Evolutionary conservation across 768 basidiomycete species (phyloP), one percentile per base, ranked within the genome.

Genomic region (Candolleomyces aberdarensis): DNA sequence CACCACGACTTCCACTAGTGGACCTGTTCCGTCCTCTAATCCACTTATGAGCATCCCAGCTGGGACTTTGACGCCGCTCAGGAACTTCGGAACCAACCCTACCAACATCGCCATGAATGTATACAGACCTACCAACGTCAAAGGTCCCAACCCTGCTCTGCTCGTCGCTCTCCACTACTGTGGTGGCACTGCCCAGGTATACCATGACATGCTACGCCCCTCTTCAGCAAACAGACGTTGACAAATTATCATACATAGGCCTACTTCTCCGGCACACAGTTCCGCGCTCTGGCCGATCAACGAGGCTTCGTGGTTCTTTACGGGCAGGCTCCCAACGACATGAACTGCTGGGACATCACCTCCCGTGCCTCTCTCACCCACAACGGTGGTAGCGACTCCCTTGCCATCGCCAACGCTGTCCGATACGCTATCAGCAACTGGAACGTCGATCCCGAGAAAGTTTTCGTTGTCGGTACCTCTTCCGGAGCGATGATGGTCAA

Each of bases 401-500:
- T 79, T 41, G 81, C 73, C 2, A 82, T 85, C 62, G 80, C 76
- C 0, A 76, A 70, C 36, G 74, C 77, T 65, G 75, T 79, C 29
- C 72, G 76, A 26, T 84, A 78, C 63, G 80, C 83, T 15, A 77
- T 85, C 56, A 51, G 70, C 14, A 81, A 75, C 72, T 82, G 72
- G 65, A 75, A 75, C 36, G 80, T 81, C 52, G 76, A 84, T 64
- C 31, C 80, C 11, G 66, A 64, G 26, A 75, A 76, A 39, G 83
- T 85, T 57, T 85, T 80, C 67, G 79, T 78, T 10, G 80, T 80
- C n/a, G 84, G 84, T 13, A 78, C 78, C 5, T 79, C 78, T 5
- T 83, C 82, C 1, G 84, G 83, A 14, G 80, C 78, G 2, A 85
- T 85, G 85, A 85, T 84, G 83, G 84, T 83, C 56, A 83, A 80